Base-by-base conservation (phyloP, 139 green algal genomes). In the Coelastrella sp. region DNA sequence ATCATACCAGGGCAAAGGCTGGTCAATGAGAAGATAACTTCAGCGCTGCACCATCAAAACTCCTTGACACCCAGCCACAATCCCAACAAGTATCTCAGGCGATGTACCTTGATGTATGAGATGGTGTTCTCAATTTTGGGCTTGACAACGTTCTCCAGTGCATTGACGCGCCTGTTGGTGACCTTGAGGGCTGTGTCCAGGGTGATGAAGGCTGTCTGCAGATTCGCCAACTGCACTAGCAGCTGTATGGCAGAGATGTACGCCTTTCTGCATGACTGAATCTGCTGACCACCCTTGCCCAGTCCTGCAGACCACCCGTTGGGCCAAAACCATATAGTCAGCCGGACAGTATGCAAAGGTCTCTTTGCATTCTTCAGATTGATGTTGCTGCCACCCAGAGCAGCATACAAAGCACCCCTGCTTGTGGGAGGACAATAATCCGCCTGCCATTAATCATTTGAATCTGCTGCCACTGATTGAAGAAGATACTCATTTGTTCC, bases 111-210 rank as follows among this genome's bases (percentile, higher is more conserved):
- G 94, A 99, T 99, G 96, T 99, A 99, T 0, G 92, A 91, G 81
- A 99, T 99, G 8, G 98, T 99, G 96, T 99, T 99, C 87, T 99
- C 97, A 27, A 99, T 94, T 82, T 93, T 95, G 25, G 98, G 98
- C 91, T 97, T 98, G 4, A 99, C 98, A 19, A 99, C 98, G 88
- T 99, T 99, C 94, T 99, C 98, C 80, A 99, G 95, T 61, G 98
- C 98, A 90, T 99, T 99, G 7, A 99, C 98, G 60, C 98, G 95
- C 1, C 97, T 90, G 93, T 99, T 99, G 57, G 98, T 99, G 22
- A 96, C 97, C 93, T 99, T 99, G 91, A 99, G 98, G 14, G 86
- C 90, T 78, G 96, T 96, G 89, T 99, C 98, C 59, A 99, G 94
- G 25, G 98, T 99, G 57, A 99, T 90, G 93, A 99, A 99, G 1